These are phyloP conservation scores for Candida broadrunensis DNA, from an alignment of 805 yeast species.

Conservation along the genomic window DNA sequence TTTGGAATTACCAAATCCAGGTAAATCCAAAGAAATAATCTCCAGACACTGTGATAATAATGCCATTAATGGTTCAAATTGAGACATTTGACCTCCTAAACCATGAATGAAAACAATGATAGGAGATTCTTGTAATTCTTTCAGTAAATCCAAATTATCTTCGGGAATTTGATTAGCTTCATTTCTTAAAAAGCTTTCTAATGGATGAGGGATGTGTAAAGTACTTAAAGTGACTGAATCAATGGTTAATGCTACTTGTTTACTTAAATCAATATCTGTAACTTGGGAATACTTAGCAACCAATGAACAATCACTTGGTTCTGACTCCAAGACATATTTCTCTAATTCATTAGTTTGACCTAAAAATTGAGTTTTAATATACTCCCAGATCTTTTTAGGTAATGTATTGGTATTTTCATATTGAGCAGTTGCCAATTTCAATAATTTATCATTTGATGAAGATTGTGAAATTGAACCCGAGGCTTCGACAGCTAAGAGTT, in stretches of 20 bases:
- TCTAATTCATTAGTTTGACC: constrained; percentile 39
- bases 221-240: constrained; percentile 38
- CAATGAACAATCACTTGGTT: constrained; percentile 56
- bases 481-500: constrained; percentile 9
- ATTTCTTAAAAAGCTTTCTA: constrained; percentile 26
- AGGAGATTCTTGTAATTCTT: constrained; percentile 50
- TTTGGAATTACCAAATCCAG: constrained; percentile 75
- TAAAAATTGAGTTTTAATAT: constrained; percentile 20
- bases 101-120: constrained; percentile 77
- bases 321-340: constrained; percentile 32
- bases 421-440: constrained; percentile 9
- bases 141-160: constrained; percentile 16
- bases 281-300: constrained; percentile 47
- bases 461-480: constrained; percentile 3
- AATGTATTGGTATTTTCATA: constrained; percentile 16
- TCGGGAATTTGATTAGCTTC: constrained; percentile 15
- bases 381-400: constrained; percentile 21
- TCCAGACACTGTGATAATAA: constrained; percentile 60
- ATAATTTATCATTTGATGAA: constrained; percentile 1
- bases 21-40: constrained; percentile 73
- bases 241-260: constrained; percentile 15
- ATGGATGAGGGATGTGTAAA: constrained; percentile 52
- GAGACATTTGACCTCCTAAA: constrained; percentile 84
- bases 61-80: constrained; percentile 72
- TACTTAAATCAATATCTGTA: constrained; percentile 33